Conservation (phyloP, 805 yeast genomes). For the Wickerhamomyces chambardii region DNA sequence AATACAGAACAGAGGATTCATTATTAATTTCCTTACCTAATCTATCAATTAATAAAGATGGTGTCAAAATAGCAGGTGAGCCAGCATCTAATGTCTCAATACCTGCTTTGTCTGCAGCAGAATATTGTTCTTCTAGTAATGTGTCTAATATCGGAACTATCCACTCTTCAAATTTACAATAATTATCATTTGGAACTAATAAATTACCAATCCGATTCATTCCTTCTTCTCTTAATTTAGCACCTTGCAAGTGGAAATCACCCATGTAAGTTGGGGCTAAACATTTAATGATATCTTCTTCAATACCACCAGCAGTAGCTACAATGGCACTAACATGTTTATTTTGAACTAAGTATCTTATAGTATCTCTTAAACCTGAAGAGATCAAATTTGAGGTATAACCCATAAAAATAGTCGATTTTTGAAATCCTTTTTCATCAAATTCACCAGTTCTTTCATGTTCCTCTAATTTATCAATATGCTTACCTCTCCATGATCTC, state of each 20-base stretch:
- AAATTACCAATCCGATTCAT: conserved; percentile 97
- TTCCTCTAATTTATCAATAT: conserved; percentile 57
- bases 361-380: conserved; percentile 87
- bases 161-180: conserved; percentile 98
- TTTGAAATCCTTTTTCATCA: conserved; percentile 71
- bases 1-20: conserved; percentile 87
- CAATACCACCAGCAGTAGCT: conserved; percentile 97
- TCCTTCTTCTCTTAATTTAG: conserved; percentile 82
- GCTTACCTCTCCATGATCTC: conserved; percentile 90
- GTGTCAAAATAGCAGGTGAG: conserved; percentile 72
- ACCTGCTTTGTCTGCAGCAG: conserved; percentile 44
- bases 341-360: conserved; percentile 84
- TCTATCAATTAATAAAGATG: conserved; percentile 85
- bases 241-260: conserved; percentile 78
- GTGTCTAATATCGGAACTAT: conserved; percentile 88
- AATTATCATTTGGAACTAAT: conserved; percentile 95
- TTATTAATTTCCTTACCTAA: conserved; percentile 93
- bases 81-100: conserved; percentile 52
- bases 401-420: conserved; percentile 89
- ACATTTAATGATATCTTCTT: conserved; percentile 94
- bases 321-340: conserved; percentile 93
- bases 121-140: conserved; percentile 85
- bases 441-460: conserved; percentile 67
- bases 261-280: conserved; percentile 96
- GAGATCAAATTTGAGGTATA: conserved; percentile 94